Percentiles rank a stretch among this genome's conserved stretches.
Conservation (phyloP, 2,329 filamentous ascomycete species). For the Scortechinia acanthostroma region DNA sequence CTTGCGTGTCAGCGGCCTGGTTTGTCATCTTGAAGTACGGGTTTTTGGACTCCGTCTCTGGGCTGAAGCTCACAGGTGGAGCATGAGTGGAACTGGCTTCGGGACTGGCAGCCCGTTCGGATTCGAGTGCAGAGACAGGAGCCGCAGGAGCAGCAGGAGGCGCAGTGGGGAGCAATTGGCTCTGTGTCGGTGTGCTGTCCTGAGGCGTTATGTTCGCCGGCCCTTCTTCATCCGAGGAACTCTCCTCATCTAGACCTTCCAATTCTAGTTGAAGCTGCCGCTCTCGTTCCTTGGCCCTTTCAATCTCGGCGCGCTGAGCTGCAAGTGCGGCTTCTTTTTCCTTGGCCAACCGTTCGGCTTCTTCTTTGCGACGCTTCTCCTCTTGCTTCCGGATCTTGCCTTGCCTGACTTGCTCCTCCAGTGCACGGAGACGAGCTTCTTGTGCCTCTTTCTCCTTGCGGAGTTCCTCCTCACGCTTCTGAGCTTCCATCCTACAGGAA, state of each 20-base stretch:
- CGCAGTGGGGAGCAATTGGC: constrained; percentile 34
- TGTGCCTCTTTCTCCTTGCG: constrained; percentile 74
- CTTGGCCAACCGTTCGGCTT: constrained; percentile 75
- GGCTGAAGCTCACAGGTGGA: background rate
- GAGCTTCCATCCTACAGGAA: constrained; percentile 8
- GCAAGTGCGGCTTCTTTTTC: constrained; percentile 81
- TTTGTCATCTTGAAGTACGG: background rate
- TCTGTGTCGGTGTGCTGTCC: constrained; percentile 57
- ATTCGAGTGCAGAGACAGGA: background rate
- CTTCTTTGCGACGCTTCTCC: constrained; percentile 87
- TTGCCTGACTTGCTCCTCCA: constrained; percentile 88
- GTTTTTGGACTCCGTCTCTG: background rate
- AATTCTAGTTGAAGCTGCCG: constrained; percentile 82
- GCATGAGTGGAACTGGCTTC: background rate
- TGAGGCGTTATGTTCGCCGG: constrained; percentile 51
- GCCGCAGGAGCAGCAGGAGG: background rate
- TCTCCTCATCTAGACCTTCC: constrained; percentile 66
- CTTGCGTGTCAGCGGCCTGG: background rate
- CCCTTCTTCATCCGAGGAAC: constrained; percentile 74
- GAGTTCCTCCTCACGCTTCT: constrained; percentile 77
- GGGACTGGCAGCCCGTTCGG: background rate
- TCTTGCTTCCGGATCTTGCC: constrained; percentile 95
- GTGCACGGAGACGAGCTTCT: constrained; percentile 73
- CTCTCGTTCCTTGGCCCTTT: constrained; percentile 83
- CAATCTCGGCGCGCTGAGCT: constrained; percentile 81